Evolutionary conservation across 768 basidiomycete genomes (phyloP).

Genomic region (Phlebiopsis flavidoalba): DNA sequence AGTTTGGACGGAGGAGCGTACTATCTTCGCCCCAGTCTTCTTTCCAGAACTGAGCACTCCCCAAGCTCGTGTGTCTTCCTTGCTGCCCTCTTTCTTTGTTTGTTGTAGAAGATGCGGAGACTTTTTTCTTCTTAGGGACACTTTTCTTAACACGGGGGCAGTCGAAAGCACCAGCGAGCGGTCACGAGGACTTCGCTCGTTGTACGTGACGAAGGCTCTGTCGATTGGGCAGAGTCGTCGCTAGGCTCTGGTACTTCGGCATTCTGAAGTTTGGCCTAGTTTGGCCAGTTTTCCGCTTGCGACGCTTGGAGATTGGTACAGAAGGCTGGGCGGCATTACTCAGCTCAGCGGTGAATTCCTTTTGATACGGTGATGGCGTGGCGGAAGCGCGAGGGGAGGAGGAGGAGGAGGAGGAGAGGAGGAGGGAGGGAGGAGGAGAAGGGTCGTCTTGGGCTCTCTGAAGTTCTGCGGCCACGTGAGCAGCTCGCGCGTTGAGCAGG

Average conservation of each 20-base stretch:
- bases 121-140: too few relatives aligned
- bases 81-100: too few relatives aligned
- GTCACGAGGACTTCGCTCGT: too few relatives aligned
- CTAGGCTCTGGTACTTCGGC: too few relatives aligned
- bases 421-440: not conserved
- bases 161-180: too few relatives aligned
- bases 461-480: not conserved
- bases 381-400: too few relatives aligned
- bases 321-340: not conserved
- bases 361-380: not conserved
- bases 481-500: not conserved
- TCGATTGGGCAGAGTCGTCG: too few relatives aligned
- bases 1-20: not conserved
- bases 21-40: not conserved
- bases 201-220: too few relatives aligned
- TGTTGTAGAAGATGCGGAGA: not conserved
- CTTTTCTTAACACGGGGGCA: too few relatives aligned
- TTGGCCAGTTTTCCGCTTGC: not conserved
- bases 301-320: not conserved
- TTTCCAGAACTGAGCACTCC: not conserved
- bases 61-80: too few relatives aligned
- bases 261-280: too few relatives aligned
- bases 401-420: too few relatives aligned
- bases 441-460: not conserved
- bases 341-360: not conserved